Evolutionary conservation across 2,329 filamentous ascomycete species (phyloP), one percentile per base, ranked within the genome.

Genomic region (Claviceps sp.): DNA sequence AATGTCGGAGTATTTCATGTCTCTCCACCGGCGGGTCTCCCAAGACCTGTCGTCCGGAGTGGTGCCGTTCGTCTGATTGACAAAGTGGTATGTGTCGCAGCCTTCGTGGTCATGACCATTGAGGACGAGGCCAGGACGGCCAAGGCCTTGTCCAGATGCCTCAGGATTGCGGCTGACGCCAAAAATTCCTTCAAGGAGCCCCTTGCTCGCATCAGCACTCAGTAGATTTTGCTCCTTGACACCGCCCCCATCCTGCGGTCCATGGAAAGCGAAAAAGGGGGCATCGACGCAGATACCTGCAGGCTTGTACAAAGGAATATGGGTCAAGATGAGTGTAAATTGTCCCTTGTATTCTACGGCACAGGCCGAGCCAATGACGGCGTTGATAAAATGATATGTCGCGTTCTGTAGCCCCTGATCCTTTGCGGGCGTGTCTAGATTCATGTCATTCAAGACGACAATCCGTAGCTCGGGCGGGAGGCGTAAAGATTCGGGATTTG

Each of bases 41-140:
- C 78, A 82, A 9, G 61, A 60, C 2, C 74, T 68, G 13, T 75
- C 70, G 1, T 63, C 63, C 0, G 62, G 55, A 2, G 59, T 57
- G 3, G 67, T 67, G 46, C 68, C 70, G 47, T 71, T 65, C 16
- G 74, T 76, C 62, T 84, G 81, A 65, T 87, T 83, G 63, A 89
- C 76, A 61, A 78, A 91, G 70, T 98, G 93, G 62, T 85, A 85
- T 7, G 84, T 85, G 66, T 97, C 89, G 64, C 93, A 98, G 6
- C 93, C 93, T 59, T 87, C 87, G 65, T 98, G 93, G 63, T 98
- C 93, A 64, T 98, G 93, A 0, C 93, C 93, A 48, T 90, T 96
- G 41, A 98, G 70, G 26, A 98, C 82, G 5, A 97, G 70, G 1
- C 91, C 90, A 8, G 73, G 77, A 16, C 88, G 75, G 1, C 89